Percentiles rank a stretch among this genome's conserved stretches.
phyloP scores from a whole-genome alignment of 805 yeast genomes.

The Zygosaccharomyces siamensis region DNA sequence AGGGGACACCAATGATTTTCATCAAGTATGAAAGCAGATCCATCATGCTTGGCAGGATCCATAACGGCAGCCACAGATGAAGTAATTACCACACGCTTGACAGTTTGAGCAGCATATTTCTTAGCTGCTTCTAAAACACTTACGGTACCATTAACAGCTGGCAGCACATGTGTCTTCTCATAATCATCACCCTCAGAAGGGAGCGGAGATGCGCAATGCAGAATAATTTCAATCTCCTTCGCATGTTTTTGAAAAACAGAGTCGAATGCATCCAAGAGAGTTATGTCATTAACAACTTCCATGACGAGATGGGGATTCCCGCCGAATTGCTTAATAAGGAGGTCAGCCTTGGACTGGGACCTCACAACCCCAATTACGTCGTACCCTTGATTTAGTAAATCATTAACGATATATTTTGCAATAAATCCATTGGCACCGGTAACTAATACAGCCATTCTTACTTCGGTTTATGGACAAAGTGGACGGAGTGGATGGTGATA shows the following conservation, averaged over 20 bases:
- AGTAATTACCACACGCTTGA: constrained; percentile 47
- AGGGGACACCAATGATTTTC: constrained; percentile 39
- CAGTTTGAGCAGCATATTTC: constrained; percentile 37
- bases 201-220: constrained; percentile 52
- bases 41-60: constrained; percentile 19
- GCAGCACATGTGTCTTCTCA: constrained; percentile 45
- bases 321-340: constrained; percentile 32
- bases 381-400: constrained; percentile 37
- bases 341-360: constrained; percentile 40
- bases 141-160: constrained; percentile 20
- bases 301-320: constrained; percentile 25
- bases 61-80: constrained; percentile 50
- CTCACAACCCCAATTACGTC: constrained; percentile 51
- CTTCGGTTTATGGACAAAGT: too few relatives aligned
- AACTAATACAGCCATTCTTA: constrained; percentile 37
- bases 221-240: constrained; percentile 39
- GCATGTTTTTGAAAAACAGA: constrained; percentile 37
- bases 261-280: constrained; percentile 42
- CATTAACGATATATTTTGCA: constrained; percentile 45
- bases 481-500: too few relatives aligned
- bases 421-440: constrained; percentile 54
- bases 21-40: constrained; percentile 19
- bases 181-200: constrained; percentile 34
- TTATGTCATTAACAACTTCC: constrained; percentile 37
- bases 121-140: neutral